Evolutionary conservation across 148 eudicot species (phyloP).

Genomic region (Oxyria digyna): DNA sequence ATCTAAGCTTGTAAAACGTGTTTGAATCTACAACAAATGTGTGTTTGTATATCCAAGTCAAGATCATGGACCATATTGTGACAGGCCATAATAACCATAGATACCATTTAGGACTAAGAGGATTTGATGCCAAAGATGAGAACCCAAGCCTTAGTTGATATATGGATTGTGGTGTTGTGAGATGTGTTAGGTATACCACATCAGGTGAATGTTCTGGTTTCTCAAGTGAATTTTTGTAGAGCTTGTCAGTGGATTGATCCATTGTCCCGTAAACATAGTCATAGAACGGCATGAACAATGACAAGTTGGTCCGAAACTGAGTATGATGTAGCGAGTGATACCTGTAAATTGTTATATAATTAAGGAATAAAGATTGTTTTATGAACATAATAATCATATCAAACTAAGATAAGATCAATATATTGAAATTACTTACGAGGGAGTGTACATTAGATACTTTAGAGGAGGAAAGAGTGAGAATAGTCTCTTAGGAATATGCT

Average conservation of each 20-base stretch:
- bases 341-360: conserved; percentile 37
- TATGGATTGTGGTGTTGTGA: conserved; percentile 29
- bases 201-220: no score
- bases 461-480: no score
- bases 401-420: no score
- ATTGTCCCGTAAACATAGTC: conserved; percentile 33
- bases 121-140: conserved; percentile 28
- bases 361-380: no score
- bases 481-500: no score
- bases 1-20: conserved; percentile 23
- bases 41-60: conserved; percentile 15
- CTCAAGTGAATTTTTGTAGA: conserved; percentile 15
- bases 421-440: no score
- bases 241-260: conserved; percentile 23
- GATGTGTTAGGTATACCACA: conserved; percentile 32
- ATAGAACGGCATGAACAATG: conserved; percentile 35
- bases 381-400: no score
- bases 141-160: conserved; percentile 28
- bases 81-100: conserved; percentile 25
- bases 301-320: conserved; percentile 35
- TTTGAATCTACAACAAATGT: conserved; percentile 29
- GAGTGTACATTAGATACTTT: no score
- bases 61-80: conserved; percentile 18
- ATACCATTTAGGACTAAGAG: no score
- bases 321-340: conserved; percentile 28